Percentiles rank a stretch among this genome's conserved stretches.
Conservation (phyloP, 768 basidiomycete species). For the Dendrothele bispora region DNA sequence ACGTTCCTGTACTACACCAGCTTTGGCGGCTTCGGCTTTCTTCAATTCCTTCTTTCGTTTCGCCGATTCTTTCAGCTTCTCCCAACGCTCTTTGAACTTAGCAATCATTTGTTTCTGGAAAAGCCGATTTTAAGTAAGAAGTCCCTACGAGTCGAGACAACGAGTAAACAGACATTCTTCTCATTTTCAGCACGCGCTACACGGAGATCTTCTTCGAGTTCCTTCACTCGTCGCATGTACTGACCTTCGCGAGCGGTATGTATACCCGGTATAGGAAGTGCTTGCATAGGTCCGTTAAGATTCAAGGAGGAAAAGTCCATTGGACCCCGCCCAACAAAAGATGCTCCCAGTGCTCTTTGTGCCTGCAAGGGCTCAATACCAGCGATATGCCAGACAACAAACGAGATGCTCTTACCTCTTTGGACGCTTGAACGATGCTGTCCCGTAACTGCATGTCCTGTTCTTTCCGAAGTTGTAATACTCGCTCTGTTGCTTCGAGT, state of each 20-base stretch:
- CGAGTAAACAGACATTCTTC: conserved; percentile 60
- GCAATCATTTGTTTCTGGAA: conserved; percentile 77
- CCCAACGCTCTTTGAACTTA: conserved; percentile 86
- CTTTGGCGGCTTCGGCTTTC: conserved; percentile 44
- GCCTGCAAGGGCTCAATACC: conserved; percentile 45
- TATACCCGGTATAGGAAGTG: conserved; percentile 45
- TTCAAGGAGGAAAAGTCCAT: conserved; percentile 58
- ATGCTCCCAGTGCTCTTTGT: conserved; percentile 76
- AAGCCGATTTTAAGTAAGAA: too few species aligned
- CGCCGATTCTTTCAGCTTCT: conserved; percentile 85
- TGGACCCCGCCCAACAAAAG: conserved; percentile 48
- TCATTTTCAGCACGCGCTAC: conserved; percentile 69
- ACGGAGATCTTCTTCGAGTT: conserved; percentile 80
- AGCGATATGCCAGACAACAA: background rate
- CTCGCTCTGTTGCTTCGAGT: conserved; percentile 59
- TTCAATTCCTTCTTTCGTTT: conserved; percentile 83
- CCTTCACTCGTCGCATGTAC: conserved; percentile 64
- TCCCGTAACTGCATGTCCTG: conserved; percentile 80
- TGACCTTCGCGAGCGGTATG: conserved; percentile 55
- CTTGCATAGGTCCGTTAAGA: conserved; percentile 51
- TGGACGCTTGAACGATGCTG: conserved; percentile 69
- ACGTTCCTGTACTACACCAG: conserved; percentile 60
- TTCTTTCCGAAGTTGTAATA: conserved; percentile 69
- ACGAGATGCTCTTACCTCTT: conserved; percentile 45
- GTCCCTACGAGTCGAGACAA: too few species aligned